phyloP scores from a whole-genome alignment of 306 rosid species.

The Prunus padus region DNA sequence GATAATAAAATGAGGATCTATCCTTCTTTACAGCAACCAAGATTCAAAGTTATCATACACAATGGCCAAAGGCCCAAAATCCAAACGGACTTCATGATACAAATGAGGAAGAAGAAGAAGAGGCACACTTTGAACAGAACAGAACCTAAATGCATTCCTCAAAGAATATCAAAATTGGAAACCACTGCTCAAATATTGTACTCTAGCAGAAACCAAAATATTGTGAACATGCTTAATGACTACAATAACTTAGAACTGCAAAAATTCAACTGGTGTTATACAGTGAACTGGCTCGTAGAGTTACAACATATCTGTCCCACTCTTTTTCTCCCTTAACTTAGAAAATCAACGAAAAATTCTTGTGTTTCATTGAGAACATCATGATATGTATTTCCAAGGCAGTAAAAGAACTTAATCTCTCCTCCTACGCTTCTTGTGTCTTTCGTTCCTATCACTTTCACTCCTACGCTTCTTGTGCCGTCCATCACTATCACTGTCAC shows the following conservation, averaged over 20 bases:
- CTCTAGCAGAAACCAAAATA: background rate
- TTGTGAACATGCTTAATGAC: background rate
- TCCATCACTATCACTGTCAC: conserved; percentile 32
- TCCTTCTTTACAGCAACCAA: no score
- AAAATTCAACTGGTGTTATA: background rate
- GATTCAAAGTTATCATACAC: no score
- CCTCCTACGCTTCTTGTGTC: conserved; percentile 54
- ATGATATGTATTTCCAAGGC: background rate
- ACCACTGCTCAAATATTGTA: background rate
- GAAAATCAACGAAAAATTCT: background rate
- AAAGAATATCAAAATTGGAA: background rate
- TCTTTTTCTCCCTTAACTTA: background rate
- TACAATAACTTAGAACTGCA: background rate
- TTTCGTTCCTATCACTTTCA: conserved; percentile 31
- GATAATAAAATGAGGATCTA: no score
- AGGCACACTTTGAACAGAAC: background rate
- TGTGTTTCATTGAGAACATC: background rate
- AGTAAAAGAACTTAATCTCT: conserved; percentile 25
- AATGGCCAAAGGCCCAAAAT: no score
- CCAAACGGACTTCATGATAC: no score
- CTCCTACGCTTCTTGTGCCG: conserved; percentile 46
- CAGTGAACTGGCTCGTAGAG: background rate
- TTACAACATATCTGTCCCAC: background rate
- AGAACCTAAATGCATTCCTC: background rate
- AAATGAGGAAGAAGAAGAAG: background rate